Percentiles rank a stretch among this genome's conserved stretches.
phyloP scores from a whole-genome alignment of 768 basidiomycete genomes.

The Kwoniella sp. region DNA sequence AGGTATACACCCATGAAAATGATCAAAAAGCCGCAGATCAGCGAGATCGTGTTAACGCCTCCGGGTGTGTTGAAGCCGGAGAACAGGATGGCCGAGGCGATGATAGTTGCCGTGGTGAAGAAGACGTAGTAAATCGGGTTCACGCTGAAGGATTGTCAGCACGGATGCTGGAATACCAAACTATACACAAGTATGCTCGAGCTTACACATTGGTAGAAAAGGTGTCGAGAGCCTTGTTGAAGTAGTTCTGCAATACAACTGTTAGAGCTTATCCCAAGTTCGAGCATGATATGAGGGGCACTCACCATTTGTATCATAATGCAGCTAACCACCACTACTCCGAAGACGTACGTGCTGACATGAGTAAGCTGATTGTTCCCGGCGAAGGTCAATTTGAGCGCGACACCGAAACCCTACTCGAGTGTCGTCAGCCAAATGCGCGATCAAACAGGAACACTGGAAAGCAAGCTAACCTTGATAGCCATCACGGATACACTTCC shows the following conservation, averaged over 20 bases:
- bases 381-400: constrained; percentile 86
- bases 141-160: constrained; percentile 62
- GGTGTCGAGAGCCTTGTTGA: constrained; percentile 95
- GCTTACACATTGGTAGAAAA: constrained; percentile 97
- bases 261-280: neutral
- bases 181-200: neutral
- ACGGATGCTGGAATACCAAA: too few species aligned
- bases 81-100: constrained; percentile 94
- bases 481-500: constrained; percentile 99
- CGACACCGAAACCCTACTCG: constrained; percentile 79
- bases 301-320: constrained; percentile 64
- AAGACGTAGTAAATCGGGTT: constrained; percentile 98
- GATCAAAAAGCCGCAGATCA: constrained; percentile 83
- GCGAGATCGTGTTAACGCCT: constrained; percentile 77
- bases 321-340: constrained; percentile 73
- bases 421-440: constrained; percentile 9
- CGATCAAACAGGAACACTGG: neutral
- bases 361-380: constrained; percentile 95
- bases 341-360: constrained; percentile 95
- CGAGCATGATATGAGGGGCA: constrained; percentile 3
- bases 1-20: constrained; percentile 87
- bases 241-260: constrained; percentile 59
- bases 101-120: constrained; percentile 88
- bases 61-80: constrained; percentile 92
- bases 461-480: constrained; percentile 64